A percentile compares a stretch with the other conserved stretches of the same genome.
Evolutionary conservation across 768 basidiomycete genomes (phyloP).

Genomic region (Russula compacta): DNA sequence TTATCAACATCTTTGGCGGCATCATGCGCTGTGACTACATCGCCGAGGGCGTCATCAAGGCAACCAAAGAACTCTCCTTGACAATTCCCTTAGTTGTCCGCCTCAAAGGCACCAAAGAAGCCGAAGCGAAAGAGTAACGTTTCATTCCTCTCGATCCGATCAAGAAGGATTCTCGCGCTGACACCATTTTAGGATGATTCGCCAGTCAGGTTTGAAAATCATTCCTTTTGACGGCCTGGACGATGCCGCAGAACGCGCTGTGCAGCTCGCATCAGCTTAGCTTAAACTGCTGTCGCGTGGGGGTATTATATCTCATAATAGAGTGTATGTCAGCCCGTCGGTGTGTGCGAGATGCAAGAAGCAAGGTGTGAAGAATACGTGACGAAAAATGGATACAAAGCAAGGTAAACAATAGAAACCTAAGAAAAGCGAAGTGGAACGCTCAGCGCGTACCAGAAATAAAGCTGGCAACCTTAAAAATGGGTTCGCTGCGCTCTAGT

Average conservation of each 20-base stretch:
- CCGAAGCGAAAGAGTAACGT: slow-evolving; percentile 87
- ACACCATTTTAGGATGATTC: slow-evolving; percentile 66
- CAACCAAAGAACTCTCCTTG: slow-evolving; percentile 83
- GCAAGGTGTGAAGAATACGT: neutral
- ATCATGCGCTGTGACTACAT: slow-evolving; percentile 99
- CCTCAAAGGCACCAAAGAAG: slow-evolving; percentile 94
- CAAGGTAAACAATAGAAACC: neutral
- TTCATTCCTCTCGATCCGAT: neutral
- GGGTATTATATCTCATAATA: slow-evolving; percentile 16
- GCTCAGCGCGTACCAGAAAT: neutral
- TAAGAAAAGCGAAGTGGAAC: neutral
- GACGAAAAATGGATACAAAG: slow-evolving; percentile 13
- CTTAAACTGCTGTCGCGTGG: neutral
- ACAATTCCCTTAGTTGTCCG: slow-evolving; percentile 86
- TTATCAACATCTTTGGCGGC: slow-evolving; percentile 96
- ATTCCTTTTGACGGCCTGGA: slow-evolving; percentile 89
- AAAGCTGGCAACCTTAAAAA: neutral
- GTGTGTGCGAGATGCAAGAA: neutral
- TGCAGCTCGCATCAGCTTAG: slow-evolving; percentile 45
- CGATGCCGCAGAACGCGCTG: slow-evolving; percentile 79
- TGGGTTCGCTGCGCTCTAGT: neutral
- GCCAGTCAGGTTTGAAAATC: slow-evolving; percentile 85
- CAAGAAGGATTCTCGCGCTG: slow-evolving; percentile 14
- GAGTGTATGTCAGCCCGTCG: slow-evolving; percentile 3
- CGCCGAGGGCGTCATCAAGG: slow-evolving; percentile 97